A percentile compares a stretch with the other conserved stretches of the same genome.
Conservation (phyloP, 2,329 filamentous ascomycete genomes). For the Fusarium gaditjirri region DNA sequence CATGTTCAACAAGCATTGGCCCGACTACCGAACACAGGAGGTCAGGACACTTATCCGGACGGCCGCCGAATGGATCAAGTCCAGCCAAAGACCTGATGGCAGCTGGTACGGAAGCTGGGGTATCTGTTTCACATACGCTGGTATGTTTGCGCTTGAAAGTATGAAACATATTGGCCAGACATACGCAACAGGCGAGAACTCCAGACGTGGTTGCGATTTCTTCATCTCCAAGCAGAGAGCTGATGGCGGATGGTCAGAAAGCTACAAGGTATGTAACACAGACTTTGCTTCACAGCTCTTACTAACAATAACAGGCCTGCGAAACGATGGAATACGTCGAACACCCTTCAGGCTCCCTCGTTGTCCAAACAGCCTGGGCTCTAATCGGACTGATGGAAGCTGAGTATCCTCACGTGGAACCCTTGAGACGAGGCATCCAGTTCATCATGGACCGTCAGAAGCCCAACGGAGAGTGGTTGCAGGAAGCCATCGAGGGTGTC, state of each 20-base stretch:
- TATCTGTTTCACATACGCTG: slow-evolving; percentile 97
- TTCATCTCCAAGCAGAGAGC: slow-evolving; percentile 83
- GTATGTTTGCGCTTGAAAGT: slow-evolving; percentile 94
- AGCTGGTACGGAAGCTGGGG: slow-evolving; percentile 98
- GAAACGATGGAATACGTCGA: slow-evolving; percentile 80
- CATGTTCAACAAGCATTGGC: slow-evolving; percentile 83
- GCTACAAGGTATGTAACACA: slow-evolving; percentile 71
- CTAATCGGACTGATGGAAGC: slow-evolving; percentile 85
- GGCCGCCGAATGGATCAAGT: slow-evolving; percentile 85
- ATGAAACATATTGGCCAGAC: slow-evolving; percentile 84
- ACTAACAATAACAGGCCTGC: slow-evolving; percentile 66
- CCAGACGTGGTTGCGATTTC: slow-evolving; percentile 84
- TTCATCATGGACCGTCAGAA: slow-evolving; percentile 89
- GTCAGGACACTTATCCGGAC: slow-evolving; percentile 77
- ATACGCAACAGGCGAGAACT: slow-evolving; percentile 76
- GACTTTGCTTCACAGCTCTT: not conserved
- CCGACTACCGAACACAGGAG: slow-evolving; percentile 79
- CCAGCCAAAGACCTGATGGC: slow-evolving; percentile 81
- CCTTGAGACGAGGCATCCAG: slow-evolving; percentile 77
- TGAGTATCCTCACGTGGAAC: slow-evolving; percentile 78
- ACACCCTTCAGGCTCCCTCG: slow-evolving; percentile 80
- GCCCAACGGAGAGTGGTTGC: slow-evolving; percentile 90
- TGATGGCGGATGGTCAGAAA: slow-evolving; percentile 97
- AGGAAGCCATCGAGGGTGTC: slow-evolving; percentile 96
- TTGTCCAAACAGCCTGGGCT: slow-evolving; percentile 96